Conservation (phyloP, 345 rosid species). For the Reutealis trisperma region DNA sequence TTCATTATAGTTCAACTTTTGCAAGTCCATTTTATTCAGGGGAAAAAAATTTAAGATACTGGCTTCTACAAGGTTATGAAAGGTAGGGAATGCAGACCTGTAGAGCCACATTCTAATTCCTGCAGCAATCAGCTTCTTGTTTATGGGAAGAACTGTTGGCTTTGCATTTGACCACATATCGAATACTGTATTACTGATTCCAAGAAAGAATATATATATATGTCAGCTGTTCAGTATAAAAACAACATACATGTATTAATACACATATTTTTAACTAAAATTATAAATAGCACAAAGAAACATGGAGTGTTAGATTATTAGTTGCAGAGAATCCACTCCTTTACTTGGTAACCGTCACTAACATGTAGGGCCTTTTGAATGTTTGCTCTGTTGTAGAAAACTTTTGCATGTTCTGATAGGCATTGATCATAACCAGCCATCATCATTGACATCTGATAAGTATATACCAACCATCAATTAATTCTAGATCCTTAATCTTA, state of each 20-base stretch:
- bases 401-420: slow-evolving; percentile 61
- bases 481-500: no score
- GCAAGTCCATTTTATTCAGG: no score
- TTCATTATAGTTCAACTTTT: no score
- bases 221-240: no score
- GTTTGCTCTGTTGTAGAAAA: slow-evolving; percentile 73
- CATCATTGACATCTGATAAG: slow-evolving; percentile 63
- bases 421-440: slow-evolving; percentile 91
- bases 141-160: slow-evolving; percentile 76
- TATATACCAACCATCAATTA: no score
- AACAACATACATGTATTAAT: no score
- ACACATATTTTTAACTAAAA: no score
- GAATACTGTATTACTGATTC: slow-evolving; percentile 53
- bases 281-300: no score
- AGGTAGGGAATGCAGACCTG: slow-evolving; percentile 47
- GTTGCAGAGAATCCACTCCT: slow-evolving; percentile 96
- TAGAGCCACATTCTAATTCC: slow-evolving; percentile 87
- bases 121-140: slow-evolving; percentile 72
- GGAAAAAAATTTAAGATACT: no score
- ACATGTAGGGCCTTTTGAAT: slow-evolving; percentile 90
- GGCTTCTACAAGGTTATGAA: not conserved
- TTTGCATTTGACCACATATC: slow-evolving; percentile 52
- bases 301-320: slow-evolving; percentile 27
- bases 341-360: slow-evolving; percentile 54
- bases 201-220: not conserved